Conservation (phyloP, 495 filamentous ascomycete species). For the Clavariopsis aquatica region DNA sequence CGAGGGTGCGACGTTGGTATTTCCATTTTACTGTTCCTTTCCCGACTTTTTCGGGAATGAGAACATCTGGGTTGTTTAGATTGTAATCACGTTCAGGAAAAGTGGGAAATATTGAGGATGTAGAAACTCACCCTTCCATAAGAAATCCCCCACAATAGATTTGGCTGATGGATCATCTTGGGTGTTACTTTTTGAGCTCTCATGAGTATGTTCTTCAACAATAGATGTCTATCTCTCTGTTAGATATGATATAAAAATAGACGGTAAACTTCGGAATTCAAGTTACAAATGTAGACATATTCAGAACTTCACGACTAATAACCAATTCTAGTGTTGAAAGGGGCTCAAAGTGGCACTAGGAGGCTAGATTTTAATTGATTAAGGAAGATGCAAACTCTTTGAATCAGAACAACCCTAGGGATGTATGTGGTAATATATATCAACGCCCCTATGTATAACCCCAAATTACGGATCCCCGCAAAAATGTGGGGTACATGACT, state of each 20-base stretch:
- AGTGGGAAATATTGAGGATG: not conserved
- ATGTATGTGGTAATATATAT: no score
- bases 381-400: no score
- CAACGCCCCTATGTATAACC: no score
- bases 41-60: conserved; percentile 19
- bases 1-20: conserved; percentile 13
- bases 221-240: not conserved
- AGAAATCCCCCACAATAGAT: conserved; percentile 1
- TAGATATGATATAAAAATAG: no score
- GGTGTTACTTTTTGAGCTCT: not conserved
- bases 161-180: not conserved
- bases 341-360: not conserved
- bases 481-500: no score
- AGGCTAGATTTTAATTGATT: not conserved
- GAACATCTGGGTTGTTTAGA: conserved; percentile 10
- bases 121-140: conserved; percentile 3
- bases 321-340: not conserved
- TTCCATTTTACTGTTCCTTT: conserved; percentile 13
- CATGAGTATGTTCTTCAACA: not conserved
- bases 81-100: not conserved
- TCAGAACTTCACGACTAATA: not conserved
- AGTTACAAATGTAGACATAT: not conserved
- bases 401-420: no score
- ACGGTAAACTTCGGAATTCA: not conserved
- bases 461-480: no score